These are phyloP conservation scores for Vachellia pachyceras DNA, from an alignment of 306 rosid genomes.

Conservation along the genomic window DNA sequence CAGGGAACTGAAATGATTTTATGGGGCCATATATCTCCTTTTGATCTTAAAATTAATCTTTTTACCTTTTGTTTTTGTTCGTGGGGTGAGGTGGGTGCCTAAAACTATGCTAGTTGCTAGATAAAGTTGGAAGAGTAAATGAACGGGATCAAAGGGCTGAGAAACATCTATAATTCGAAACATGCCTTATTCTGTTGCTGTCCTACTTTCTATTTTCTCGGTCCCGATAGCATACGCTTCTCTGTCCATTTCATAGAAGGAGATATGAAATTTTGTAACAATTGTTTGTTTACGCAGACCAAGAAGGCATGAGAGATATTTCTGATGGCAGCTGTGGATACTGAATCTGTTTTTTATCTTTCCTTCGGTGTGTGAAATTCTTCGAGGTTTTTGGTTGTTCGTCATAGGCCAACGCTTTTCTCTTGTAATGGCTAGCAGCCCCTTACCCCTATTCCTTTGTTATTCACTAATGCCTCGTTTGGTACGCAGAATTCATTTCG, in stretches of 20 bases:
- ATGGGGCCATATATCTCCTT: not conserved
- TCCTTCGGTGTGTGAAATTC: not conserved
- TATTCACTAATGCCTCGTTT: too few relatives aligned
- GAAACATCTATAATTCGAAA: not conserved
- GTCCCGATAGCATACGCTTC: not conserved
- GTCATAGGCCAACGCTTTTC: not conserved
- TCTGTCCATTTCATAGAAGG: not conserved
- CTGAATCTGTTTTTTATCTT: slow-evolving; percentile 34
- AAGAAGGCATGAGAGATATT: slow-evolving; percentile 51
- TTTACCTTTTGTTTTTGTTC: not conserved
- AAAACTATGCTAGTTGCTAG: slow-evolving; percentile 9
- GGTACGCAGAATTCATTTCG: too few relatives aligned
- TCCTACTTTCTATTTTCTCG: slow-evolving; percentile 8
- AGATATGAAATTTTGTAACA: slow-evolving; percentile 7
- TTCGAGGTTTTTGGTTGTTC: slow-evolving; percentile 40
- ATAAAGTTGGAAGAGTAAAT: not conserved
- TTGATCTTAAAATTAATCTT: not conserved
- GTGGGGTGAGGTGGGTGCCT: slow-evolving; percentile 4
- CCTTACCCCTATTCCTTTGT: not conserved
- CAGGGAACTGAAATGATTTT: not conserved
- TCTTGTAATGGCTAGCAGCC: not conserved
- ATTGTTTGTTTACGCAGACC: slow-evolving; percentile 53
- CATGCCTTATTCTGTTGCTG: not conserved
- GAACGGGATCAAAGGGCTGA: not conserved
- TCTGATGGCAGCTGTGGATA: slow-evolving; percentile 34